Conservation (phyloP, 2,329 filamentous ascomycete genomes). For the Magnaporthiopsis incrustans region DNA sequence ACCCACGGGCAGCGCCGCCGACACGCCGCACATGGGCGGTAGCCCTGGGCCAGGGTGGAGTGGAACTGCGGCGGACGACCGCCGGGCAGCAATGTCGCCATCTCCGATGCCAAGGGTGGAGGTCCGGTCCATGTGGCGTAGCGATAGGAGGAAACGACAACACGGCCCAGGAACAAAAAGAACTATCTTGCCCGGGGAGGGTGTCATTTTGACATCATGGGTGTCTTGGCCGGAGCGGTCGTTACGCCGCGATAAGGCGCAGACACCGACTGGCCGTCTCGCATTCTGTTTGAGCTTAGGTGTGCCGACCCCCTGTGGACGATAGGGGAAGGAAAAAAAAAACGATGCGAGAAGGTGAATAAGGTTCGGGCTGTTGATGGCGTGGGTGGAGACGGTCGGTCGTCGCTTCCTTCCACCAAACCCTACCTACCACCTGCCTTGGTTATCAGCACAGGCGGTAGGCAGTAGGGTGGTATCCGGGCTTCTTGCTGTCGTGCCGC, state of each 20-base stretch:
- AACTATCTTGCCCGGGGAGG: background rate
- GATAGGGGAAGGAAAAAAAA: too few relatives aligned
- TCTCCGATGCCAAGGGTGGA: background rate
- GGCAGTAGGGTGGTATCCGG: too few relatives aligned
- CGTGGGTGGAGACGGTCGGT: too few relatives aligned
- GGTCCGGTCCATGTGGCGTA: background rate
- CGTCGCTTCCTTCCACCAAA: too few relatives aligned
- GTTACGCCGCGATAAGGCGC: background rate
- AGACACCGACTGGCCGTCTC: background rate
- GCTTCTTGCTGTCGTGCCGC: too few relatives aligned
- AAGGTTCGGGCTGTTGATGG: too few relatives aligned
- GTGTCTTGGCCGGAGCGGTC: background rate
- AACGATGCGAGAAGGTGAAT: too few relatives aligned
- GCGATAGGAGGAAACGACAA: background rate
- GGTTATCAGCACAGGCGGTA: too few relatives aligned
- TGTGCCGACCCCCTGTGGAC: background rate
- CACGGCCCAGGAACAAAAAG: background rate
- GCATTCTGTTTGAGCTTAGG: background rate
- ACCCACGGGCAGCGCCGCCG: too few relatives aligned
- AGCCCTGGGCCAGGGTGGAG: background rate
- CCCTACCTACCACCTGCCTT: too few relatives aligned
- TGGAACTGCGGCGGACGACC: background rate
- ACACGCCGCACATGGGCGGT: too few relatives aligned
- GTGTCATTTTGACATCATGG: background rate
- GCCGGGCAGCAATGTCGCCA: background rate